phyloP scores from a whole-genome alignment of 2,329 filamentous ascomycete species.

The Pyrenochaeta sp. region DNA sequence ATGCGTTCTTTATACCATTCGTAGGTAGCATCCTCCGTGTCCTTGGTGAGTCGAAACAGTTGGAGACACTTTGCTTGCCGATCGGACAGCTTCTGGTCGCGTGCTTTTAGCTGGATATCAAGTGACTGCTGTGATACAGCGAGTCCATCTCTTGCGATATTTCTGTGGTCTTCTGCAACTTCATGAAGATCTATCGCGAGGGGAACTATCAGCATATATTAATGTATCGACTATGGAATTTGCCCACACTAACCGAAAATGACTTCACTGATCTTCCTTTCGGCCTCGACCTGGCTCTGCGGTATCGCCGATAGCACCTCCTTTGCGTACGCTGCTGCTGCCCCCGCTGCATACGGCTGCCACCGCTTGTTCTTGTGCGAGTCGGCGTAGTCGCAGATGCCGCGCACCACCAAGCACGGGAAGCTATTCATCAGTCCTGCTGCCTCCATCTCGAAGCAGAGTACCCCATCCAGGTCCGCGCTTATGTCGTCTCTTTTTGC shows the following conservation, averaged over 20 bases:
- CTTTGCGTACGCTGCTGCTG: too few species aligned
- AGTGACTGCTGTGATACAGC: conserved; percentile 5
- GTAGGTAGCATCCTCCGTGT: conserved; percentile 23
- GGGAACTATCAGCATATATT: conserved; percentile 13
- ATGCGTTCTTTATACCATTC: conserved; percentile 29
- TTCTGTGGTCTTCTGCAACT: conserved; percentile 4
- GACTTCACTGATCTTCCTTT: conserved; percentile 10
- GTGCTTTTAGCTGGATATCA: conserved; percentile 16
- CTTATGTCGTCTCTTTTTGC: too few species aligned
- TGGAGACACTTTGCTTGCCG: conserved; percentile 24
- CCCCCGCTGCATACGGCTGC: too few species aligned
- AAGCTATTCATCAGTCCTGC: too few species aligned
- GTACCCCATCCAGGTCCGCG: too few species aligned
- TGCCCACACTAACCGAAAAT: conserved; percentile 13
- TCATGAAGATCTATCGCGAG: conserved; percentile 16
- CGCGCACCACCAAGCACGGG: too few species aligned
- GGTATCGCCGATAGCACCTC: too few species aligned
- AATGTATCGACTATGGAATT: conserved; percentile 3
- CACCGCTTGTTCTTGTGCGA: too few species aligned
- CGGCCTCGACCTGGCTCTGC: too few species aligned
- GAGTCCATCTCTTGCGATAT: conserved; percentile 5
- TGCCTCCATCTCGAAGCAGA: too few species aligned
- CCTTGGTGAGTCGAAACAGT: conserved; percentile 27
- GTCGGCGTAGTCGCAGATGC: too few species aligned
- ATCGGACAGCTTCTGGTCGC: conserved; percentile 20